phyloP scores from a whole-genome alignment of 1,284 basidiomycete species.

The Abortiporus biennis region DNA sequence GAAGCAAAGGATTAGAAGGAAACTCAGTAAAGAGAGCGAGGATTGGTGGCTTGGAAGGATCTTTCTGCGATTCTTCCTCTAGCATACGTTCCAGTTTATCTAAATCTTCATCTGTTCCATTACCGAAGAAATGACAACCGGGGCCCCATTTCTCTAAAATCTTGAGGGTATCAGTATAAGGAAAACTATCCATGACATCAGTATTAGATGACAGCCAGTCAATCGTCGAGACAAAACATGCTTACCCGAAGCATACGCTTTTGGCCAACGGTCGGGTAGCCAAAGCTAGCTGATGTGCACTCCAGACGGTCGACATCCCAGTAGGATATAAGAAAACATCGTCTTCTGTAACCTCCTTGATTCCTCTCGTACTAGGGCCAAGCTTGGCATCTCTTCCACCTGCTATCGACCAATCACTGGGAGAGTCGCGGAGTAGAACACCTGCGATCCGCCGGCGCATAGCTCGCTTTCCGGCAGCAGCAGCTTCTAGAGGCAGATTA shows the following conservation, averaged over 20 bases:
- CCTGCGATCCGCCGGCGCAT: constrained; percentile 88
- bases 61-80: constrained; percentile 31
- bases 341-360: constrained; percentile 63
- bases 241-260: constrained; percentile 89
- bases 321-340: constrained; percentile 87
- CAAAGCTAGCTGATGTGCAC: constrained; percentile 74
- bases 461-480: constrained; percentile 78
- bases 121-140: constrained; percentile 87
- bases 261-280: constrained; percentile 55
- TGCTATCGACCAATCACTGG: constrained; percentile 34
- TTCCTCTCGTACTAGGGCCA: constrained; percentile 55
- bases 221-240: too few relatives aligned
- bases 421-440: constrained; percentile 61
- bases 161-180: constrained; percentile 97
- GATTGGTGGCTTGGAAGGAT: constrained; percentile 44
- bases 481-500: constrained; percentile 77
- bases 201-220: background rate
- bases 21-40: constrained; percentile 83
- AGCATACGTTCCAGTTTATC: constrained; percentile 68
- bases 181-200: constrained; percentile 59
- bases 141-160: constrained; percentile 96
- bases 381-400: constrained; percentile 42
- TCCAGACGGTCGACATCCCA: constrained; percentile 94
- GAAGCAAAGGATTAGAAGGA: constrained; percentile 91
- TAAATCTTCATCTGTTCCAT: constrained; percentile 75